A percentile compares a stretch with the other conserved stretches of the same genome.
Evolutionary conservation across 371 early-diverging fungal species (phyloP).

Genomic region (Apophysomyces trapeziformis): DNA sequence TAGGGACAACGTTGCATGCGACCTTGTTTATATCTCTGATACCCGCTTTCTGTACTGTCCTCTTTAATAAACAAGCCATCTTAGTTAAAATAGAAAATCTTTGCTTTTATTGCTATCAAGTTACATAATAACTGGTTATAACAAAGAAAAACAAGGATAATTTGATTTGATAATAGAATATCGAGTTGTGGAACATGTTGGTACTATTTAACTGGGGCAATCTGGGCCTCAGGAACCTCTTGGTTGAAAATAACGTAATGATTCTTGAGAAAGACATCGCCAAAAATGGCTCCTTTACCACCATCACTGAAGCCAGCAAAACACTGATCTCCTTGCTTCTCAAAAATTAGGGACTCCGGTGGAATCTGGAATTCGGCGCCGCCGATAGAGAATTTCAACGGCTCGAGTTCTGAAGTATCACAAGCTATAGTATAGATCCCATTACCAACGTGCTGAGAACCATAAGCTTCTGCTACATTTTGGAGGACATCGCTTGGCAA

Average conservation of each 20-base stretch:
- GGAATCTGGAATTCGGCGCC: slow-evolving; percentile 17
- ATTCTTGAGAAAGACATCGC: slow-evolving; percentile 53
- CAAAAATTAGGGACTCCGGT: slow-evolving; percentile 9
- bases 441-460: slow-evolving; percentile 21
- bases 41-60: not conserved
- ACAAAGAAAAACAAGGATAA: no score
- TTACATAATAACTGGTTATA: no score
- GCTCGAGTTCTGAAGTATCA: slow-evolving; percentile 16
- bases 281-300: slow-evolving; percentile 34
- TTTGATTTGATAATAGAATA: no score
- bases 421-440: slow-evolving; percentile 28
- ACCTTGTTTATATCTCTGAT: not conserved
- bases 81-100: not conserved
- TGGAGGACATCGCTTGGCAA: slow-evolving; percentile 44
- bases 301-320: slow-evolving; percentile 33
- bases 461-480: slow-evolving; percentile 17
- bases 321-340: slow-evolving; percentile 15
- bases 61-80: not conserved
- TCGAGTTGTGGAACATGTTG: not conserved
- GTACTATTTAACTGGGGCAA: slow-evolving; percentile 26
- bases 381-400: slow-evolving; percentile 20
- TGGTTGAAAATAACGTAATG: slow-evolving; percentile 40
- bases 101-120: no score
- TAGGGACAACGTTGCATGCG: not conserved
- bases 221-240: slow-evolving; percentile 23